Conservation (phyloP, 805 yeast species). For the Myxozyma neotropica region DNA sequence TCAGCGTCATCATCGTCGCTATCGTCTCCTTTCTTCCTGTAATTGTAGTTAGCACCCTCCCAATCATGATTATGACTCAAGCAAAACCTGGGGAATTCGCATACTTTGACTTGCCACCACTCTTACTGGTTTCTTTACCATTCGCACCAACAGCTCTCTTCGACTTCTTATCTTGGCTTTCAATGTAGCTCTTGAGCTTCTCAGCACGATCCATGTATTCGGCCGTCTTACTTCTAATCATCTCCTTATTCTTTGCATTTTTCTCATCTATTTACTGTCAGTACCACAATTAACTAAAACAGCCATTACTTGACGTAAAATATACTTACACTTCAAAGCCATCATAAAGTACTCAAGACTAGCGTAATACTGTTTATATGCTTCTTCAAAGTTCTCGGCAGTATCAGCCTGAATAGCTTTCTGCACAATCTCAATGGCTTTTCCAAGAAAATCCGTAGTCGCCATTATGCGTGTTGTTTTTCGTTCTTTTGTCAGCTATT, state of each 20-base stretch:
- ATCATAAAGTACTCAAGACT: constrained; percentile 94
- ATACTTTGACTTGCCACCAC: constrained; percentile 30
- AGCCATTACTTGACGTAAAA: no score
- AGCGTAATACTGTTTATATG: constrained; percentile 86
- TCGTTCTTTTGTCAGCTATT: no score
- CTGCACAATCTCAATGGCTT: constrained; percentile 93
- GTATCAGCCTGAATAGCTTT: constrained; percentile 94
- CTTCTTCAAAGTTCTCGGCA: constrained; percentile 87
- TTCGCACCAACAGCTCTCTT: constrained; percentile 32
- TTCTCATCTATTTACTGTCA: constrained; percentile 59
- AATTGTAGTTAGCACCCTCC: background rate
- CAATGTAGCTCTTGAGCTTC: constrained; percentile 85
- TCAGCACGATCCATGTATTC: constrained; percentile 94
- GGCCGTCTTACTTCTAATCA: constrained; percentile 83
- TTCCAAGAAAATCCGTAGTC: constrained; percentile 70
- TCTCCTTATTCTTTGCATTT: constrained; percentile 83
- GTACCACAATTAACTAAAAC: no score
- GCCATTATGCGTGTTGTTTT: constrained; percentile 22
- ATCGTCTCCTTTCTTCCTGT: constrained; percentile 45
- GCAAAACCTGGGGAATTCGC: background rate
- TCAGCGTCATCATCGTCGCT: constrained; percentile 71
- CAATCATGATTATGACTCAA: background rate
- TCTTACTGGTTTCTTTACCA: constrained; percentile 27
- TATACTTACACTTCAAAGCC: constrained; percentile 78
- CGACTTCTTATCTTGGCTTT: constrained; percentile 52